These are phyloP conservation scores for Rhypophila decipiens DNA, from an alignment of 495 filamentous ascomycete species.

Conservation along the genomic window DNA sequence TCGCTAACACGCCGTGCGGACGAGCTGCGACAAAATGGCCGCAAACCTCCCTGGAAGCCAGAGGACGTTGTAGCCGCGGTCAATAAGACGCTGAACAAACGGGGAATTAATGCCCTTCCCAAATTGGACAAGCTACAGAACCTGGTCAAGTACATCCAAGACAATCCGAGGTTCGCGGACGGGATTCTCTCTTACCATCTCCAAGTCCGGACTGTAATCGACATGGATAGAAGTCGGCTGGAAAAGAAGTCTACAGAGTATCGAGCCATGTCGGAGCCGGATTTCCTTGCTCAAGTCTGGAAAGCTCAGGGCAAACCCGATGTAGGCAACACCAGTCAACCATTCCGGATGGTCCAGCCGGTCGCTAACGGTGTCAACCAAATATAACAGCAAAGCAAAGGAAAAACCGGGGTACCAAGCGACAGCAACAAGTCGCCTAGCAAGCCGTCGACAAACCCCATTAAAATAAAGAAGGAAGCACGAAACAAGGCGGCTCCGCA, in stretches of 20 bases:
- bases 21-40: neutral
- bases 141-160: neutral
- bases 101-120: constrained; percentile 3
- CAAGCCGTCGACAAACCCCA: too few species aligned
- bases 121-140: constrained; percentile 16
- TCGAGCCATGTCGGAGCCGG: constrained; percentile 4
- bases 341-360: too few species aligned
- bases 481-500: too few species aligned
- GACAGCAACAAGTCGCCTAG: too few species aligned
- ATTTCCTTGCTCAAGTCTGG: constrained; percentile 13
- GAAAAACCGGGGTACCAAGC: too few species aligned
- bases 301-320: constrained; percentile 4
- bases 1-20: neutral
- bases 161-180: constrained; percentile 16
- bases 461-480: too few species aligned
- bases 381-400: too few species aligned
- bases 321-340: constrained; percentile 9
- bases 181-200: constrained; percentile 18
- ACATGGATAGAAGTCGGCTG: constrained; percentile 7
- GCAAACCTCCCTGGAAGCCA: neutral
- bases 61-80: neutral
- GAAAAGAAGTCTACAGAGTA: constrained; percentile 6
- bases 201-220: constrained; percentile 4
- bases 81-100: neutral
- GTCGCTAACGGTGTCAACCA: too few species aligned